Conservation (phyloP, 257 asterid species). For the Primulina tabacum region DNA sequence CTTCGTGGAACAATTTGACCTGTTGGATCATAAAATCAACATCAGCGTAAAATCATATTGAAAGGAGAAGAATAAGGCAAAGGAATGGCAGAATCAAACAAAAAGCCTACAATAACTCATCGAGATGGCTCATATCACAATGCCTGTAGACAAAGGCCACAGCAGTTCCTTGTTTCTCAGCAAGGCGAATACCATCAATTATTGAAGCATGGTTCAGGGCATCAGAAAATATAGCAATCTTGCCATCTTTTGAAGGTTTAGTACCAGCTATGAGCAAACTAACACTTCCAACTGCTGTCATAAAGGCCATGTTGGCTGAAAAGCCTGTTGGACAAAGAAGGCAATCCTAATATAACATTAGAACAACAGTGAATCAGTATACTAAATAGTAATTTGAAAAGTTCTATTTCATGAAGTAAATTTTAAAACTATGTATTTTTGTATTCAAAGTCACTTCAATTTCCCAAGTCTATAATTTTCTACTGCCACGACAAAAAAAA, state of each 20-base stretch:
- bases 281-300: conserved; percentile 78
- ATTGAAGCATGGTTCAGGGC: conserved; percentile 95
- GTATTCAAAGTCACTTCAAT: background rate
- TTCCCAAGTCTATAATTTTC: background rate
- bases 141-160: conserved; percentile 73
- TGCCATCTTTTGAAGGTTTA: conserved; percentile 51
- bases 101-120: conserved; percentile 63
- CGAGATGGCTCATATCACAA: conserved; percentile 90
- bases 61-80: conserved; percentile 16
- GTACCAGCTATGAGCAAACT: conserved; percentile 56
- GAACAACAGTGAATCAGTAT: conserved; percentile 44
- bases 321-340: conserved; percentile 99
- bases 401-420: too few relatives aligned
- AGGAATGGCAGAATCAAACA: conserved; percentile 13
- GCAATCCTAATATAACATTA: conserved; percentile 85
- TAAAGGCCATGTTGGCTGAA: conserved; percentile 98
- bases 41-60: conserved; percentile 9
- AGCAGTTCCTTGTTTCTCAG: conserved; percentile 73
- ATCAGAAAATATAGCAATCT: conserved; percentile 88
- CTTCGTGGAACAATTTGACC: conserved; percentile 85
- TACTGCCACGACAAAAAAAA: background rate
- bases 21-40: conserved; percentile 38
- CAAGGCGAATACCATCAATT: conserved; percentile 93
- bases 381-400: too few relatives aligned
- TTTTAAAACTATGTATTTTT: background rate